Evolutionary conservation across 495 filamentous ascomycete genomes (phyloP).

Genomic region (Aspergillus baeticus): DNA sequence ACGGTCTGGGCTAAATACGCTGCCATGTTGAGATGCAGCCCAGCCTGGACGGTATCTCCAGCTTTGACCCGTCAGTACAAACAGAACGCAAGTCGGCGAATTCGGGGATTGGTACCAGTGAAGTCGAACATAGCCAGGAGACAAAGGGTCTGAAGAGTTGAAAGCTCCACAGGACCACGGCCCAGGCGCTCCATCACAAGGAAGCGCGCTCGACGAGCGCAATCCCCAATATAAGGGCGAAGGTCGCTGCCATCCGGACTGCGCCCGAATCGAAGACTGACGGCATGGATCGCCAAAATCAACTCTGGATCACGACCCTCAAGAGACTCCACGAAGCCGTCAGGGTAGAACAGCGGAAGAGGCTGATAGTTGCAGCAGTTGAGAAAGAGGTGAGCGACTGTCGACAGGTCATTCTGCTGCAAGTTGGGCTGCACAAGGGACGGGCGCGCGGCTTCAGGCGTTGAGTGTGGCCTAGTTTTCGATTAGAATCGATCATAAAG

Average conservation of each 20-base stretch:
- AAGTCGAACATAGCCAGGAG: constrained; percentile 42
- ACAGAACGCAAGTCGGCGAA: too few species aligned
- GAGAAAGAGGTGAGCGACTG: constrained; percentile 25
- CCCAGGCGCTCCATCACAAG: constrained; percentile 32
- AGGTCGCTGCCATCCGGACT: constrained; percentile 10
- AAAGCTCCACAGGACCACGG: constrained; percentile 37
- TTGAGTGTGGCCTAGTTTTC: background rate
- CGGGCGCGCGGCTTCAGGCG: background rate
- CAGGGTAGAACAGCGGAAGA: constrained; percentile 34
- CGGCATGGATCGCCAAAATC: constrained; percentile 34
- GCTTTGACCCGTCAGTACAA: constrained; percentile 14
- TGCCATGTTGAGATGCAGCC: constrained; percentile 35
- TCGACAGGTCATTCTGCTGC: constrained; percentile 5
- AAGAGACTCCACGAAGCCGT: constrained; percentile 23
- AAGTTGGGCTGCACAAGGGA: background rate
- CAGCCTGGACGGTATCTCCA: constrained; percentile 37
- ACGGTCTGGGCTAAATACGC: constrained; percentile 36
- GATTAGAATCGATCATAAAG: background rate
- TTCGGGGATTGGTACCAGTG: constrained; percentile 27
- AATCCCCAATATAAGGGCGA: constrained; percentile 19
- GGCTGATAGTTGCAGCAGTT: constrained; percentile 41
- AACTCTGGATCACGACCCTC: constrained; percentile 32
- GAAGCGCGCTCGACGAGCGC: constrained; percentile 28
- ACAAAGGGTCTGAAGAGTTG: constrained; percentile 42
- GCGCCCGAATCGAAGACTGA: constrained; percentile 32